phyloP scores from a whole-genome alignment of 148 eudicot genomes.

The Chenopodium berlandieri region DNA sequence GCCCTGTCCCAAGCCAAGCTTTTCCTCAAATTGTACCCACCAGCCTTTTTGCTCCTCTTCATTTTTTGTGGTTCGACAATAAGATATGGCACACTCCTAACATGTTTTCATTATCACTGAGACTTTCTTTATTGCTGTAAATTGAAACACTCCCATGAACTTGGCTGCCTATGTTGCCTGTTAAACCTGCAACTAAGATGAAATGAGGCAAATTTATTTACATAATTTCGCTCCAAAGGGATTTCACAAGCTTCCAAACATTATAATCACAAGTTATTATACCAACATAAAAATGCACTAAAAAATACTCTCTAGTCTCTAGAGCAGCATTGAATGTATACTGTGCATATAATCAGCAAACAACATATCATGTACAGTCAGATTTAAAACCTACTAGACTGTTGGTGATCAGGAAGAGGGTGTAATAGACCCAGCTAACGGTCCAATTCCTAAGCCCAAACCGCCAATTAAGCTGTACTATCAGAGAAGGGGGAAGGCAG shows the following conservation, averaged over 20 bases:
- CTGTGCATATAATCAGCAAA: too few species aligned
- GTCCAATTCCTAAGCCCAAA: too few species aligned
- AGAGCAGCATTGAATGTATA: too few species aligned
- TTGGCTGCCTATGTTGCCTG: slow-evolving; percentile 17
- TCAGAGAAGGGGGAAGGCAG: too few species aligned
- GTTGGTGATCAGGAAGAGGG: too few species aligned
- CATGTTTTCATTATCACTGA: slow-evolving; percentile 35
- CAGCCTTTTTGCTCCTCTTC: slow-evolving; percentile 72
- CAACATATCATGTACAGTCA: too few species aligned
- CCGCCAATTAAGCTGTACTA: too few species aligned
- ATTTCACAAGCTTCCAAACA: background rate
- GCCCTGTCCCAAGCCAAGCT: slow-evolving; percentile 99
- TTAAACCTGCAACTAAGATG: slow-evolving; percentile 33
- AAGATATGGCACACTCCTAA: slow-evolving; percentile 39
- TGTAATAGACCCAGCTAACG: too few species aligned
- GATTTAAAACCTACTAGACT: too few species aligned
- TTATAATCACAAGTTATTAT: background rate
- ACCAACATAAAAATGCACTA: background rate
- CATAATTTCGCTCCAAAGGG: background rate
- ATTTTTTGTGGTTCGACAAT: slow-evolving; percentile 64
- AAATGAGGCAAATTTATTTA: background rate
- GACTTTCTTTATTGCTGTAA: slow-evolving; percentile 64
- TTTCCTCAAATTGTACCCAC: slow-evolving; percentile 75
- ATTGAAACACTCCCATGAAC: slow-evolving; percentile 33
- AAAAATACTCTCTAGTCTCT: too few species aligned